phyloP scores from a whole-genome alignment of 495 filamentous ascomycete genomes.

The Tuber borchii region DNA sequence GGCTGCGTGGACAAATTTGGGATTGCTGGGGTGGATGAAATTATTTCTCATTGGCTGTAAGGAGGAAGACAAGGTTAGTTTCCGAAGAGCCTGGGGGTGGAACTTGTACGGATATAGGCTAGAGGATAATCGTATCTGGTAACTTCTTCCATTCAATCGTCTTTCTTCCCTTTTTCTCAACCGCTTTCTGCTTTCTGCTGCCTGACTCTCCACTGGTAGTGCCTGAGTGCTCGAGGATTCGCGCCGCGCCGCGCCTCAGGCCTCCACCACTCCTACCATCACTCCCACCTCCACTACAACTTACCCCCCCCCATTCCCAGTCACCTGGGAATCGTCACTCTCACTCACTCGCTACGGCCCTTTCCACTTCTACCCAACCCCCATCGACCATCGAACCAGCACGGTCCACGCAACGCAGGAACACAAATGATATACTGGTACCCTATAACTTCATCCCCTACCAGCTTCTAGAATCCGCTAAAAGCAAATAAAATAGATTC shows the following conservation, averaged over 20 bases:
- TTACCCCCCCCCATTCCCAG: not conserved
- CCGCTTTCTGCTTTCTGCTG: not conserved
- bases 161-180: not conserved
- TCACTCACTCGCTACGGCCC: not conserved
- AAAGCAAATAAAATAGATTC: slow-evolving; percentile 1
- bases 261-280: not conserved
- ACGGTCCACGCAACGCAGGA: slow-evolving; percentile 12
- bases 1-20: not conserved
- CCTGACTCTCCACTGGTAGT: not conserved
- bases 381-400: not conserved
- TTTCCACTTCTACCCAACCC: slow-evolving; percentile 7
- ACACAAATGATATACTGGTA: not conserved
- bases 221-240: not conserved
- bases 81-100: not conserved
- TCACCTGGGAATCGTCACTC: not conserved
- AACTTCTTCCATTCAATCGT: not conserved
- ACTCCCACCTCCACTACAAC: slow-evolving; percentile 2
- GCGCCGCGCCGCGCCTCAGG: not conserved
- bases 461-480: not conserved
- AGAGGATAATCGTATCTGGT: not conserved
- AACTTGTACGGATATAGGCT: not conserved
- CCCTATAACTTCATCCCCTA: not conserved
- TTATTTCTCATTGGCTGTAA: not conserved
- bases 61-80: not conserved
- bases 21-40: not conserved